Conservation (phyloP, 805 yeast species). For the Maudiozyma saulgeensis region DNA sequence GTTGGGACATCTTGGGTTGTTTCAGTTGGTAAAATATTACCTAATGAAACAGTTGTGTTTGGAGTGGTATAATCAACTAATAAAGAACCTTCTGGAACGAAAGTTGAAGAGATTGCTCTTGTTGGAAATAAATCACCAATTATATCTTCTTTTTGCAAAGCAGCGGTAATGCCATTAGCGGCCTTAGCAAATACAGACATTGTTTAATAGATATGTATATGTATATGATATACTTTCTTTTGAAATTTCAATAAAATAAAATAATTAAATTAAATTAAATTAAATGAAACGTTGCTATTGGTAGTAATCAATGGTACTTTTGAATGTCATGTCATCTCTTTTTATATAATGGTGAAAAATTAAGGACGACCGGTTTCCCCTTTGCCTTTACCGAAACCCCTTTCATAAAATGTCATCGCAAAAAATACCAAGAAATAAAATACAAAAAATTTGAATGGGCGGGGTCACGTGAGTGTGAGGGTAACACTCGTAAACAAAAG, state of each 20-base stretch:
- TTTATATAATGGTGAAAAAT: neutral
- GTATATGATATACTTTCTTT: too few relatives aligned
- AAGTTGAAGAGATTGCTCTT: conserved; percentile 9
- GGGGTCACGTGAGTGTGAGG: too few relatives aligned
- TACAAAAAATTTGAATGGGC: too few relatives aligned
- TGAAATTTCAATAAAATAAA: too few relatives aligned
- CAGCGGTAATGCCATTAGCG: conserved; percentile 15
- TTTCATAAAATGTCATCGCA: too few relatives aligned
- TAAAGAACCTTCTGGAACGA: conserved; percentile 19
- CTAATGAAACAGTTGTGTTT: conserved; percentile 49
- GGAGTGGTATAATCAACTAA: conserved; percentile 21
- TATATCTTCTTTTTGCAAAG: conserved; percentile 20
- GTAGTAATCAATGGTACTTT: neutral
- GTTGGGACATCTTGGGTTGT: conserved; percentile 62
- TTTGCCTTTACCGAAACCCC: too few relatives aligned
- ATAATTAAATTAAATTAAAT: too few relatives aligned
- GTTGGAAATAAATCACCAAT: conserved; percentile 20
- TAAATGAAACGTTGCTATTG: too few relatives aligned
- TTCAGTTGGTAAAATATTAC: conserved; percentile 55
- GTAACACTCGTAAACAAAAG: too few relatives aligned
- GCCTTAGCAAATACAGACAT: conserved; percentile 9
- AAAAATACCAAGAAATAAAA: too few relatives aligned
- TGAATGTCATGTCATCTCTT: neutral
- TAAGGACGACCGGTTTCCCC: too few relatives aligned
- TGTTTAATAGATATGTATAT: neutral